These are phyloP conservation scores for Rosa rugosa DNA, from an alignment of 306 rosid genomes.

Conservation along the genomic window DNA sequence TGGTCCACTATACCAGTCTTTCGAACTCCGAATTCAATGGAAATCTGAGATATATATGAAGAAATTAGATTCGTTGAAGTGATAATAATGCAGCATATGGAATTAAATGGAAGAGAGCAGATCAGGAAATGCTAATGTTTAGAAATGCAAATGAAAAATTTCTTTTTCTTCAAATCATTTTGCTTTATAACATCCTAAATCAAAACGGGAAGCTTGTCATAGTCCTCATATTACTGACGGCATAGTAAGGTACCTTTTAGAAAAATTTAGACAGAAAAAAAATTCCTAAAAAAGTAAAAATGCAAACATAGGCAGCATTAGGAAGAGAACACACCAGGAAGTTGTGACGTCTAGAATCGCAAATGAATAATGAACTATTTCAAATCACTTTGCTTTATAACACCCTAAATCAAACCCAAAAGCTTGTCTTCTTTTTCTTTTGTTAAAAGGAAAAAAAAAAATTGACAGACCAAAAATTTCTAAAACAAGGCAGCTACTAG, in stretches of 20 bases:
- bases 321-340: background rate
- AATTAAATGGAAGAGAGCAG: background rate
- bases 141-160: background rate
- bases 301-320: background rate
- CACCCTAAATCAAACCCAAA: background rate
- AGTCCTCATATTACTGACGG: background rate
- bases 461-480: no score
- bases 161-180: background rate
- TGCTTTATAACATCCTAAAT: background rate
- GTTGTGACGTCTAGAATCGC: background rate
- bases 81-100: background rate
- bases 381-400: no score
- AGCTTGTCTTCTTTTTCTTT: background rate
- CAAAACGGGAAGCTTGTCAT: background rate
- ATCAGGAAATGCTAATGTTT: background rate
- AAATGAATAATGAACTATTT: background rate
- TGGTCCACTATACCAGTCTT: constrained; percentile 63
- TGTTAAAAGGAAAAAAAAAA: no score
- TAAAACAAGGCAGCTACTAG: no score
- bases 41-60: constrained; percentile 43
- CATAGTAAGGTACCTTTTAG: background rate
- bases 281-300: background rate
- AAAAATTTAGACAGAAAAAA: background rate
- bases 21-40: constrained; percentile 71
- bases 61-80: background rate